Evolutionary conservation across 1,284 basidiomycete species (phyloP).

Genomic region (Ganoderma resinaceum): DNA sequence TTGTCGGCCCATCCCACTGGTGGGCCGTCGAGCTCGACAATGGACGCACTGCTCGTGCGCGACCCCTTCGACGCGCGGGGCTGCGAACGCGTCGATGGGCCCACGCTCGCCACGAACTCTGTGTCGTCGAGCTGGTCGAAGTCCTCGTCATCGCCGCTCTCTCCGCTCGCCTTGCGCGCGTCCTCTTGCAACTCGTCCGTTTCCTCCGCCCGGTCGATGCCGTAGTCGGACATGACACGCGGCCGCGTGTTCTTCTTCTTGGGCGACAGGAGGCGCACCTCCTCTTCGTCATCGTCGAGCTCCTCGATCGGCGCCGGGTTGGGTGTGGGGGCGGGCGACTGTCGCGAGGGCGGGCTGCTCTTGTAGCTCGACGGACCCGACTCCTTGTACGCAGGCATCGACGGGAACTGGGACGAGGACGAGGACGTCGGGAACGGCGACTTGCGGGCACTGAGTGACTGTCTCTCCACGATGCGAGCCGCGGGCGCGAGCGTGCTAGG

Average conservation of each 20-base stretch:
- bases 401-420: conserved; percentile 5
- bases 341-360: conserved; percentile 7
- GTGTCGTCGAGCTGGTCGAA: conserved; percentile 26
- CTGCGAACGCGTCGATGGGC: conserved; percentile 1
- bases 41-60: conserved; percentile 13
- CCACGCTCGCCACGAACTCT: conserved; percentile 9
- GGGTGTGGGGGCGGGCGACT: neutral
- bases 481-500: neutral
- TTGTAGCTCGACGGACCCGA: conserved; percentile 1
- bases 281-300: conserved; percentile 24
- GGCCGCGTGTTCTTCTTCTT: conserved; percentile 26
- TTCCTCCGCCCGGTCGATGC: conserved; percentile 9
- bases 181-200: conserved; percentile 8
- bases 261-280: conserved; percentile 22
- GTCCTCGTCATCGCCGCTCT: conserved; percentile 14
- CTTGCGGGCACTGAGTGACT: conserved; percentile 14
- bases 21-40: conserved; percentile 21
- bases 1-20: conserved; percentile 4
- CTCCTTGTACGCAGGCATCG: neutral
- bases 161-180: neutral
- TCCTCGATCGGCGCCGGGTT: conserved; percentile 13
- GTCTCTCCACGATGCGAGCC: conserved; percentile 7
- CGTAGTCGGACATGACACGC: conserved; percentile 30
- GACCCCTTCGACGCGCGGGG: conserved; percentile 2
- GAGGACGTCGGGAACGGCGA: conserved; percentile 1